Conservation (phyloP, 2,329 filamentous ascomycete species). For the Talaromyces atroroseus region DNA sequence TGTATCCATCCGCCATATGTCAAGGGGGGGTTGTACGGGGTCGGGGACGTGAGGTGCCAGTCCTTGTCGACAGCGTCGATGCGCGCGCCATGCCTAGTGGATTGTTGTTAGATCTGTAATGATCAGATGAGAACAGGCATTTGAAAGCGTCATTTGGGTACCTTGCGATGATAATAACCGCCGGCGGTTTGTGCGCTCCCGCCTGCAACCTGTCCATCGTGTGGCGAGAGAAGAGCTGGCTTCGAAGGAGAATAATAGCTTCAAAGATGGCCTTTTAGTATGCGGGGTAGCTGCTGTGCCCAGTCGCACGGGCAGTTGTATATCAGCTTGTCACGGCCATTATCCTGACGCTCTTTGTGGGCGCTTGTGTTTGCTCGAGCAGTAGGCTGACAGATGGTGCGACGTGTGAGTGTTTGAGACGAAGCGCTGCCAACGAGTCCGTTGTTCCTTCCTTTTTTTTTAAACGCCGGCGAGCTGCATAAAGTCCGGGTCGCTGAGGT, state of each 20-base stretch:
- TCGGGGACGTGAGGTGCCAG: conserved; percentile 89
- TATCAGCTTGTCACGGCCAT: conserved; percentile 3
- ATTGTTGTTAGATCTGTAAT: background rate
- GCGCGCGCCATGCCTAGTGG: conserved; percentile 78
- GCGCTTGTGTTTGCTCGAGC: background rate
- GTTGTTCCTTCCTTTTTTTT: background rate
- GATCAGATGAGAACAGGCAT: background rate
- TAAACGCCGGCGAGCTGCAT: background rate
- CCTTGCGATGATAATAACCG: conserved; percentile 41
- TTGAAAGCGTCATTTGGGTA: conserved; percentile 16
- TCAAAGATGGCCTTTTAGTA: background rate
- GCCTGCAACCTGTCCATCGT: conserved; percentile 13
- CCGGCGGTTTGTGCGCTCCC: conserved; percentile 32
- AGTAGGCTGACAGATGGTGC: background rate
- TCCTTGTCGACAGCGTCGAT: conserved; percentile 91
- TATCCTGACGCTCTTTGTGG: background rate
- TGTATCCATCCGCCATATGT: conserved; percentile 94
- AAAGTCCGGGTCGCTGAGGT: background rate
- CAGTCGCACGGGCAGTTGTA: background rate
- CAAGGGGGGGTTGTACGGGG: conserved; percentile 90
- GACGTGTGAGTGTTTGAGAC: background rate
- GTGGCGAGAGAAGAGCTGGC: background rate
- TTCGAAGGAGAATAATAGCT: background rate
- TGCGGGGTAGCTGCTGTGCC: conserved; percentile 9
- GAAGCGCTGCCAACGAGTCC: background rate